These are phyloP conservation scores for Dendrobium catenatum DNA, from an alignment of 106 monocot species.

Conservation along the genomic window DNA sequence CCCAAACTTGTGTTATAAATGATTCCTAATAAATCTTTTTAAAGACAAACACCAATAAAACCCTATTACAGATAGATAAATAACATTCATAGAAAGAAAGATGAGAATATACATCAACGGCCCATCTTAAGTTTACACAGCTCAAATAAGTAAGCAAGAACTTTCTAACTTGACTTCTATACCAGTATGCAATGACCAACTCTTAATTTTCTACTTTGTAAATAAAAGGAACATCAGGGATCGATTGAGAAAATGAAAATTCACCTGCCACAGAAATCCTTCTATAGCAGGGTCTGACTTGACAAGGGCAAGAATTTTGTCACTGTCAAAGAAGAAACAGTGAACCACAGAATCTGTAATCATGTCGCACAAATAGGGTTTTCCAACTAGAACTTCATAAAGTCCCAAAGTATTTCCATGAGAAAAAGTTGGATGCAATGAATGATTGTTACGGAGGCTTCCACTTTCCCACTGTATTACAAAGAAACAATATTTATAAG, in stretches of 20 bases:
- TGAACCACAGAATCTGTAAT: slow-evolving; percentile 82
- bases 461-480: slow-evolving; percentile 70
- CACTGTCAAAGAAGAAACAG: slow-evolving; percentile 87
- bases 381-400: slow-evolving; percentile 87
- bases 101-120: neutral
- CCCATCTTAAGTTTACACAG: neutral
- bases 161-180: neutral
- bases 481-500: slow-evolving; percentile 7
- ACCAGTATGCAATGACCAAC: neutral
- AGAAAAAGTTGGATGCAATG: slow-evolving; percentile 81
- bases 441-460: slow-evolving; percentile 44
- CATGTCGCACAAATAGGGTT: slow-evolving; percentile 88
- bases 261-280: slow-evolving; percentile 94
- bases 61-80: neutral
- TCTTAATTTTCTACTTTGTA: neutral
- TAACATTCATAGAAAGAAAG: neutral
- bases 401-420: slow-evolving; percentile 91
- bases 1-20: neutral
- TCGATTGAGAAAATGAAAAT: neutral
- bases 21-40: neutral
- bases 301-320: slow-evolving; percentile 59
- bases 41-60: neutral
- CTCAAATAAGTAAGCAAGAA: neutral
- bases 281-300: slow-evolving; percentile 54
- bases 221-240: neutral